These are phyloP conservation scores for Sporothrix sp. DNA, from an alignment of 2,329 filamentous ascomycete genomes.

Conservation along the genomic window DNA sequence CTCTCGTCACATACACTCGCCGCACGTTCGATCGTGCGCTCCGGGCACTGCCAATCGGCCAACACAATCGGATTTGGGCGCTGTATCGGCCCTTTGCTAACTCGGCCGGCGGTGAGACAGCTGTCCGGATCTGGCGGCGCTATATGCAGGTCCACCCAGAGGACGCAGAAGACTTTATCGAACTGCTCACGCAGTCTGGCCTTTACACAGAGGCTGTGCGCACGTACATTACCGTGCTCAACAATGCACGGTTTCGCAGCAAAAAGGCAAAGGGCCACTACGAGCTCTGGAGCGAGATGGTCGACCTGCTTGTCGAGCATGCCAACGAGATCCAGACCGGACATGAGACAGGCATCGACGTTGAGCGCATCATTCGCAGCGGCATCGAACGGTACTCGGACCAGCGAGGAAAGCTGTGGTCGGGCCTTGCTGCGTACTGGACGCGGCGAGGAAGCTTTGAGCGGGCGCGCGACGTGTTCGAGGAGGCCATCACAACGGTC, in stretches of 20 bases:
- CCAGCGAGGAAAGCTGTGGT: conserved; percentile 91
- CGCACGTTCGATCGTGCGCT: conserved; percentile 87
- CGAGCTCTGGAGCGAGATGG: conserved; percentile 96
- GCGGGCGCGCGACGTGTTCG: conserved; percentile 82
- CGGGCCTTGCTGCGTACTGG: conserved; percentile 91
- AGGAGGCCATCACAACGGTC: conserved; percentile 92
- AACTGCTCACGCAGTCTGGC: conserved; percentile 69
- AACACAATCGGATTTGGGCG: conserved; percentile 92
- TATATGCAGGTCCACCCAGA: conserved; percentile 98
- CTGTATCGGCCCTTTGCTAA: conserved; percentile 86
- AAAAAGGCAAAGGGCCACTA: conserved; percentile 92
- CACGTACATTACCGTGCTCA: conserved; percentile 83
- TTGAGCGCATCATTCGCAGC: conserved; percentile 85
- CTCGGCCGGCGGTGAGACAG: conserved; percentile 80
- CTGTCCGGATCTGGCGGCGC: conserved; percentile 84
- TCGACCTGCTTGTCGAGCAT: conserved; percentile 85
- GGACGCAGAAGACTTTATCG: conserved; percentile 89
- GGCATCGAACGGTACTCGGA: conserved; percentile 86
- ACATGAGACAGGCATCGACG: conserved; percentile 73
- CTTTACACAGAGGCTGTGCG: conserved; percentile 86
- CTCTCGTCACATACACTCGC: conserved; percentile 78
- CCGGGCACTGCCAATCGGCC: conserved; percentile 81
- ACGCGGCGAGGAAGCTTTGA: conserved; percentile 89
- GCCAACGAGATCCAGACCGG: conserved; percentile 76
- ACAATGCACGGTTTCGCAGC: conserved; percentile 83